Conservation (phyloP, 2,329 filamentous ascomycete genomes). For the Ophiostoma pallidulum region DNA sequence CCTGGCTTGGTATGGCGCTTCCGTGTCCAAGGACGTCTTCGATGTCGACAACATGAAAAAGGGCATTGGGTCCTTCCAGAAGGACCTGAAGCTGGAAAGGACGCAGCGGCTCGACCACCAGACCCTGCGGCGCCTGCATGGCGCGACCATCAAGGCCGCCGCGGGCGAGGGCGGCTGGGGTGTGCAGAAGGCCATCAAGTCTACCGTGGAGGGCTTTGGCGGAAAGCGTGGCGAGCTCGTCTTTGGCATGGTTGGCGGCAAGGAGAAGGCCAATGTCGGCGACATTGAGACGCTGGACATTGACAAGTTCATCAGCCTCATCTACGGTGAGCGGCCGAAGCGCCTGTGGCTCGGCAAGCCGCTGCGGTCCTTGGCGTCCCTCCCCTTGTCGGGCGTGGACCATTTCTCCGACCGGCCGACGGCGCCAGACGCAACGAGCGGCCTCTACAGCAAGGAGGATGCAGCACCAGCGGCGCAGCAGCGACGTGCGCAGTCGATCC, state of each 20-base stretch:
- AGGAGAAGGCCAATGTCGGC: constrained; percentile 80
- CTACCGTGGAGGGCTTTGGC: constrained; percentile 84
- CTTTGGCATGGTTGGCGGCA: constrained; percentile 82
- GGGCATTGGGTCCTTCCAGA: constrained; percentile 82
- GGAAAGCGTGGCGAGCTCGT: constrained; percentile 92
- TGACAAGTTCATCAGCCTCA: constrained; percentile 68
- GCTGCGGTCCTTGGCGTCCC: constrained; percentile 46
- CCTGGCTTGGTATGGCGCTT: constrained; percentile 72
- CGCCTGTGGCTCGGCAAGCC: constrained; percentile 94
- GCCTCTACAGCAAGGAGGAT: constrained; percentile 50
- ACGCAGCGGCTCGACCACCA: constrained; percentile 73
- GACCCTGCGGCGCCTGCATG: constrained; percentile 73
- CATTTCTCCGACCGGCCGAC: constrained; percentile 34
- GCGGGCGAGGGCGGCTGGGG: constrained; percentile 83
- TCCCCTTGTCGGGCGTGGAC: neutral
- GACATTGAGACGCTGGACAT: constrained; percentile 90
- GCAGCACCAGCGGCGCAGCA: neutral
- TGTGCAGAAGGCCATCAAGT: constrained; percentile 89
- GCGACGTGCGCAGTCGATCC: constrained; percentile 42
- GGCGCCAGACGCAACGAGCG: constrained; percentile 34
- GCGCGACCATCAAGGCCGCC: constrained; percentile 79
- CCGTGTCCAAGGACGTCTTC: constrained; percentile 84
- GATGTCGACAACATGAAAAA: constrained; percentile 74
- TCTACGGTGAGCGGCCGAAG: constrained; percentile 73
- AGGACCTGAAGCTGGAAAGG: constrained; percentile 69